Evolutionary conservation across 495 filamentous ascomycete genomes (phyloP).

Genomic region (Aspergillus nanangensis): DNA sequence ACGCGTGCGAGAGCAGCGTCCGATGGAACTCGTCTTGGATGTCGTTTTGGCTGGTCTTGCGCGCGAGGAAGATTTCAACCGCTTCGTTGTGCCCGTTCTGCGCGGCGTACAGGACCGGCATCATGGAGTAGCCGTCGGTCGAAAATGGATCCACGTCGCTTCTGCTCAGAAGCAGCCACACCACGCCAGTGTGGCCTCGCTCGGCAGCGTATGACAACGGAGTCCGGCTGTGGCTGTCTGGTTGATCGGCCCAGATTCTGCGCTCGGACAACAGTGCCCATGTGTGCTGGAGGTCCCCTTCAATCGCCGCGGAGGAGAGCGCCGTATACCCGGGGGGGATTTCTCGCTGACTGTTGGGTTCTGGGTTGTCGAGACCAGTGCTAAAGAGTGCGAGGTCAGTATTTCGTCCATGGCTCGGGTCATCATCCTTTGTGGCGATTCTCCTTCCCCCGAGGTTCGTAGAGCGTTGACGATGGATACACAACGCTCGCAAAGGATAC

Average conservation of each 20-base stretch:
- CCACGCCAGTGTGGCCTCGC: background rate
- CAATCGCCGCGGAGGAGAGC: background rate
- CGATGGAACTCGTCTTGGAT: background rate
- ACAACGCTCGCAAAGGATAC: background rate
- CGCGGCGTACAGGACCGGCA: background rate
- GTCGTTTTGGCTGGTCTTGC: background rate
- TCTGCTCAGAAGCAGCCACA: conserved; percentile 1
- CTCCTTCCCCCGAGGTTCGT: background rate
- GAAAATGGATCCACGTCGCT: background rate
- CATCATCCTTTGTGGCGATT: background rate
- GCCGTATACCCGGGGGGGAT: background rate
- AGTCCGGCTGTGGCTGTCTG: background rate
- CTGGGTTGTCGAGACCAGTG: background rate
- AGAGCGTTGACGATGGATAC: background rate
- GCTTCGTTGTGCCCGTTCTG: background rate
- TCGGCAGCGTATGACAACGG: background rate
- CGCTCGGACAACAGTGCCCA: background rate
- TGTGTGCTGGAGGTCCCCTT: background rate
- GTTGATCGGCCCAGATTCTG: background rate
- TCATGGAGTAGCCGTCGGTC: background rate
- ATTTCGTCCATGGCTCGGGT: background rate
- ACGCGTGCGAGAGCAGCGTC: conserved; percentile 5
- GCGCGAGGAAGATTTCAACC: background rate
- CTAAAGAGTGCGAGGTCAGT: background rate
- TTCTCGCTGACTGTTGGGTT: background rate